Base-by-base conservation (phyloP, 2,329 filamentous ascomycete species). In the Clarireedia homoeocarpa region DNA sequence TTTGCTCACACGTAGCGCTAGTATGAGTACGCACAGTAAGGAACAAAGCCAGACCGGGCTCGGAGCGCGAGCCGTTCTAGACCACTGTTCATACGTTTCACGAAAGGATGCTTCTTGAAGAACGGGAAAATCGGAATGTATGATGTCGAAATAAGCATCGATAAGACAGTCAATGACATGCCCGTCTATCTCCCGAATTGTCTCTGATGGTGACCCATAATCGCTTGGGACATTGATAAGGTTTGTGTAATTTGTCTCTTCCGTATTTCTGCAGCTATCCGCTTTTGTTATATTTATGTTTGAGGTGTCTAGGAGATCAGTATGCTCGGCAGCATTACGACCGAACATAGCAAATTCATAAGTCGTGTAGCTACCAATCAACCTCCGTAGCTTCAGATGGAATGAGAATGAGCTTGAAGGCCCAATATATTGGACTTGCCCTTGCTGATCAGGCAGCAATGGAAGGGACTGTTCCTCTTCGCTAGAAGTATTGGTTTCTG, bases 381-480 rank as follows among this genome's bases (percentile, higher is more conserved):
- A 64, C 2, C 67, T 63, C 20, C 72, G 69, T 49, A 75, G 65
- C 60, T 71, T 71, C 39, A 74, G 61, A 56, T 74, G 71, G 61
- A 75, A 74, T 3, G 70, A 65, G 53, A 73, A 73, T 40, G 71
- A 73, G 65, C 72, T 74, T 42, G 69, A 67, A 1, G 71, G 72
- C 1, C 73, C 73, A 58, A 75, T 74, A 61, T 73, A 75, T 61
- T 75, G 73, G 39, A 69, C 70, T 62, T 74, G 72, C 6, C 72
- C 72, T 55, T 74, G 73, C 61, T 72, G 72, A 60, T 75, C 73
- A 5, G 69, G 72, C 17, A 42, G 17, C 15, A 42, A 20, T 4
- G 39, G 39, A 20, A 42, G 15, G 6, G 39, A 10, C 36, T 66
- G 61, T 51, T 73, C 70, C 20, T 72, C 71, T 17, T 61, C 63